A percentile compares a stretch with the other conserved stretches of the same genome.
Evolutionary conservation across 208 protist genomes (phyloP).

Genomic region (Crithidia fasciculata): DNA sequence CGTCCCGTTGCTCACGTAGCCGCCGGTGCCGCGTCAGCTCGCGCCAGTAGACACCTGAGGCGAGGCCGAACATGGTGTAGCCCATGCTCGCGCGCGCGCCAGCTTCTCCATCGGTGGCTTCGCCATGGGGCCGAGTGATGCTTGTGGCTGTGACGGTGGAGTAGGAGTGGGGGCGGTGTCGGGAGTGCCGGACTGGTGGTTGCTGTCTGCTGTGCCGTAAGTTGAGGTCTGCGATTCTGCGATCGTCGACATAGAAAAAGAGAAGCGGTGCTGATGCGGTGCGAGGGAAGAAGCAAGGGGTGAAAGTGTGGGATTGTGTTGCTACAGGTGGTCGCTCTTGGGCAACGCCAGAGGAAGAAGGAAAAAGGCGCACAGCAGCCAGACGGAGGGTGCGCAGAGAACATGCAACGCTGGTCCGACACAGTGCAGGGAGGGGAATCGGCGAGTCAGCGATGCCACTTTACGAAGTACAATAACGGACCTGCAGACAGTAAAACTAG

Average conservation of each 20-base stretch:
- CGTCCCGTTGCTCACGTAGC: slow-evolving; percentile 37
- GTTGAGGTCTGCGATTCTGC: neutral
- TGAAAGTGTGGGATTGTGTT: neutral
- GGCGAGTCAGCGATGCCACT: too few species aligned
- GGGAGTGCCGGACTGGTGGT: neutral
- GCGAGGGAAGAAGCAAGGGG: neutral
- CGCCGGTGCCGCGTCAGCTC: slow-evolving; percentile 48
- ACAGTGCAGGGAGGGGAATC: too few species aligned
- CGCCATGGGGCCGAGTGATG: neutral
- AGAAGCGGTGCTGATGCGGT: neutral
- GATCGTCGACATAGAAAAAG: slow-evolving; percentile 7
- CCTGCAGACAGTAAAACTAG: too few species aligned
- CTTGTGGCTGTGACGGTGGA: neutral
- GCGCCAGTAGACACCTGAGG: slow-evolving; percentile 59
- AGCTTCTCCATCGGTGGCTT: slow-evolving; percentile 50
- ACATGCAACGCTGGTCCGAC: too few species aligned
- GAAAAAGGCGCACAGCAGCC: too few species aligned
- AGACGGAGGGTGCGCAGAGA: too few species aligned
- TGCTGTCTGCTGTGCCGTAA: slow-evolving; percentile 14
- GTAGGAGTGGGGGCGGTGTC: slow-evolving; percentile 3
- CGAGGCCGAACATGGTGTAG: slow-evolving; percentile 54
- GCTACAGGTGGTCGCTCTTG: too few species aligned
- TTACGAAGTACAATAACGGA: too few species aligned
- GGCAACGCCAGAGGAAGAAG: too few species aligned
- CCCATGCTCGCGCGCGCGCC: slow-evolving; percentile 45